These are phyloP conservation scores for Glycine soja DNA, from an alignment of 306 rosid species.

Conservation along the genomic window DNA sequence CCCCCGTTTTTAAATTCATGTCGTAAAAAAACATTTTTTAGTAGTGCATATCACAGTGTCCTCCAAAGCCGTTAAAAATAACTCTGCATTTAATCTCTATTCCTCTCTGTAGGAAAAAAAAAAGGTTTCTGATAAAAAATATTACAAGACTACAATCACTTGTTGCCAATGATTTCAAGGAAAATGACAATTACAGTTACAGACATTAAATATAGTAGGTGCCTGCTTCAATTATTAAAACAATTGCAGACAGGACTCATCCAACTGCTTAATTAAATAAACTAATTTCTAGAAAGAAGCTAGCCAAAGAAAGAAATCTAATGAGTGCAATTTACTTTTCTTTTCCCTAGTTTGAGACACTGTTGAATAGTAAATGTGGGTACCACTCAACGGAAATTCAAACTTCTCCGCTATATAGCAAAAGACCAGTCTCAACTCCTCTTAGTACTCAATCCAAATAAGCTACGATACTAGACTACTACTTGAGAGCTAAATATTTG, in stretches of 20 bases:
- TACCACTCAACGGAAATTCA: not conserved
- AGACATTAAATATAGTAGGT: constrained; percentile 28
- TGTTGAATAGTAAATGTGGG: not conserved
- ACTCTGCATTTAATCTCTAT: not conserved
- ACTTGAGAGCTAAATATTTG: constrained; percentile 3
- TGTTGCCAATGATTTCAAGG: not conserved
- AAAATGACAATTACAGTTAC: constrained; percentile 1
- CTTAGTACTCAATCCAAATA: not conserved
- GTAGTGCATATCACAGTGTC: not conserved
- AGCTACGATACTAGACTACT: not conserved
- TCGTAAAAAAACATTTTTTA: too few relatives aligned
- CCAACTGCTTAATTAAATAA: constrained; percentile 28
- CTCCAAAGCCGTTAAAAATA: not conserved
- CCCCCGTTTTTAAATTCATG: too few relatives aligned
- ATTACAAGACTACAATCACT: not conserved
- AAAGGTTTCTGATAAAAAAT: not conserved
- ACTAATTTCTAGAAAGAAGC: not conserved
- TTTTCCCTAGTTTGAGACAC: not conserved
- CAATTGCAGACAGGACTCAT: not conserved
- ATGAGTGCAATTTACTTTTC: not conserved
- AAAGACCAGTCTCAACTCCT: not conserved
- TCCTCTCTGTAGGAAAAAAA: not conserved
- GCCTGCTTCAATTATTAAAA: not conserved
- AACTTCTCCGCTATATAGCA: not conserved
- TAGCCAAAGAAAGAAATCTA: constrained; percentile 12